phyloP scores from a whole-genome alignment of 805 yeast genomes.

The Starmera dryadoides region DNA sequence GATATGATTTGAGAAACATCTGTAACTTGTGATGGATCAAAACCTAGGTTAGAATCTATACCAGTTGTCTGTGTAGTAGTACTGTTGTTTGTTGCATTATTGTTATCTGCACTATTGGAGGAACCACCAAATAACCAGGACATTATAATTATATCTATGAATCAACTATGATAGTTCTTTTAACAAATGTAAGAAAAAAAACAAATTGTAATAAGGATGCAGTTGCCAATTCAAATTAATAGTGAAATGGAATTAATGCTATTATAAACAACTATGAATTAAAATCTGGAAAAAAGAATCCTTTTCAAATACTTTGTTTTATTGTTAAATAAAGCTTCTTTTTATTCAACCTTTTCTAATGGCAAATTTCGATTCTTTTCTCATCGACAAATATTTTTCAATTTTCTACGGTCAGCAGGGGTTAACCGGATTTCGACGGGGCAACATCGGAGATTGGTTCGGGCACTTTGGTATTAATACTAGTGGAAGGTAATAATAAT shows the following conservation, averaged over 20 bases:
- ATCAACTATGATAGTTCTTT: too few species aligned
- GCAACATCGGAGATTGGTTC: too few species aligned
- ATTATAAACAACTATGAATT: too few species aligned
- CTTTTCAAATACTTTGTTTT: too few species aligned
- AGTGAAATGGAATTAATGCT: too few species aligned
- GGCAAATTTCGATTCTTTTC: background rate
- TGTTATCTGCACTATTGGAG: slow-evolving; percentile 13
- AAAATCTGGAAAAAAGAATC: too few species aligned
- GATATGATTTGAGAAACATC: slow-evolving; percentile 59
- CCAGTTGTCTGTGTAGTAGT: slow-evolving; percentile 6
- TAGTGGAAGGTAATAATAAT: too few species aligned
- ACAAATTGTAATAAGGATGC: too few species aligned
- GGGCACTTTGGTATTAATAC: too few species aligned
- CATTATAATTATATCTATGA: slow-evolving; percentile 9
- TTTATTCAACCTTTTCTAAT: background rate
- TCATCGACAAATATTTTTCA: background rate
- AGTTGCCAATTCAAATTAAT: too few species aligned
- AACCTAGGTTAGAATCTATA: slow-evolving; percentile 33
- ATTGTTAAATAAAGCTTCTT: too few species aligned
- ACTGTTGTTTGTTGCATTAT: slow-evolving; percentile 10
- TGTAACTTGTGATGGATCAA: slow-evolving; percentile 57
- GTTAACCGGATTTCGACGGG: background rate
- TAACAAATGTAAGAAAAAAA: too few species aligned
- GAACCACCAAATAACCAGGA: slow-evolving; percentile 24
- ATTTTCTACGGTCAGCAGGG: slow-evolving; percentile 5